Conservation (phyloP, 1,284 basidiomycete genomes). For the Earliella scabrosa region DNA sequence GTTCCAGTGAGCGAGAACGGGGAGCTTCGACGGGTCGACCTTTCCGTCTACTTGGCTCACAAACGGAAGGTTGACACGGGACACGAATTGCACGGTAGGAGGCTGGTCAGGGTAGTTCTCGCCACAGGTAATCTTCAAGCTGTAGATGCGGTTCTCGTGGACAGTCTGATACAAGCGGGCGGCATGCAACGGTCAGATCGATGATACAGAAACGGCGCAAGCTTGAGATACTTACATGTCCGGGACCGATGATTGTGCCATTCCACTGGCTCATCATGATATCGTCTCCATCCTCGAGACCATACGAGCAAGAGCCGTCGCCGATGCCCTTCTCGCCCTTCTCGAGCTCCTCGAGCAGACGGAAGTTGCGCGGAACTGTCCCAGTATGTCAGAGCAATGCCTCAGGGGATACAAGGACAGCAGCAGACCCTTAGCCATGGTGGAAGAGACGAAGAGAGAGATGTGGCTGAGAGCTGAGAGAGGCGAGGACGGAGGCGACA, state of each 20-base stretch:
- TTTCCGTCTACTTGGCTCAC: constrained; percentile 79
- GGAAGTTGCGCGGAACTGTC: constrained; percentile 94
- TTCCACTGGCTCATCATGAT: constrained; percentile 99
- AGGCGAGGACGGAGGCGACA: constrained; percentile 3
- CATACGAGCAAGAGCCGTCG: constrained; percentile 96
- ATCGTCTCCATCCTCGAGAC: constrained; percentile 91
- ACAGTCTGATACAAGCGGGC: constrained; percentile 66
- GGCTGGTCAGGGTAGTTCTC: constrained; percentile 82
- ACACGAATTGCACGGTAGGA: constrained; percentile 85
- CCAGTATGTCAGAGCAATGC: background rate
- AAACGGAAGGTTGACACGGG: constrained; percentile 95
- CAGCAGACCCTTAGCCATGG: constrained; percentile 64
- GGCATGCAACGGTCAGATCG: constrained; percentile 22
- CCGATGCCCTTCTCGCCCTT: constrained; percentile 99
- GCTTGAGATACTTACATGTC: constrained; percentile 73
- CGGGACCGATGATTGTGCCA: constrained; percentile 97
- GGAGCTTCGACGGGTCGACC: constrained; percentile 75
- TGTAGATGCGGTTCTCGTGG: constrained; percentile 99
- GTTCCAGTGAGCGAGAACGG: constrained; percentile 76
- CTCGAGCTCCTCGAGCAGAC: constrained; percentile 96
- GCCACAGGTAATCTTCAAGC: constrained; percentile 89
- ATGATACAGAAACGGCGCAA: constrained; percentile 8
- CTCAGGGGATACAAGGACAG: background rate
- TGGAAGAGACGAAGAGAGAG: constrained; percentile 17
- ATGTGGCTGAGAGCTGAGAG: constrained; percentile 4